A percentile compares a stretch with the other conserved stretches of the same genome.
These are phyloP conservation scores for Penicillium canariense DNA, from an alignment of 495 filamentous ascomycete genomes.

Conservation along the genomic window DNA sequence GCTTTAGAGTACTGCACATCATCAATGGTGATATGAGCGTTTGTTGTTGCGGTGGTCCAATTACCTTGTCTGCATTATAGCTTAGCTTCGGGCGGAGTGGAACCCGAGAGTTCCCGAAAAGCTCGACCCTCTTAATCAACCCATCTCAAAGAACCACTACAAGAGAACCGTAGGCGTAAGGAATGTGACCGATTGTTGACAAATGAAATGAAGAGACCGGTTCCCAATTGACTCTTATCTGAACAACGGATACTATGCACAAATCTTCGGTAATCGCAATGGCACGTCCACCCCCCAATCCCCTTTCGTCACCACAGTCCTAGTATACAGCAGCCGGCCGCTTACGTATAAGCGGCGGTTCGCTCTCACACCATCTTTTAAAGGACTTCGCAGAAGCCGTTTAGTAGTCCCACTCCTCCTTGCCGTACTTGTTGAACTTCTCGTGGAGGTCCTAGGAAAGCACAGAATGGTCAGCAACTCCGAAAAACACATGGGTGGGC, in stretches of 20 bases:
- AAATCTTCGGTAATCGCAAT: conserved; percentile 31
- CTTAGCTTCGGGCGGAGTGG: conserved; percentile 3
- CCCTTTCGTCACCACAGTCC: conserved; percentile 32
- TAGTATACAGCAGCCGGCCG: conserved; percentile 72
- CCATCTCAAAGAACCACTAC: neutral
- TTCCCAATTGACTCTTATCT: conserved; percentile 37
- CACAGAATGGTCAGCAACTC: conserved; percentile 6
- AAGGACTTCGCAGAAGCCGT: conserved; percentile 14
- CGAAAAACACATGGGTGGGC: neutral
- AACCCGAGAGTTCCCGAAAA: conserved; percentile 5
- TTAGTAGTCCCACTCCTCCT: conserved; percentile 65
- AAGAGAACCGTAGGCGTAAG: neutral
- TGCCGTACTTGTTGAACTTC: conserved; percentile 97
- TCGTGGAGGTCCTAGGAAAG: conserved; percentile 70
- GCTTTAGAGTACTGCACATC: conserved; percentile 6
- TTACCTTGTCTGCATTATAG: neutral
- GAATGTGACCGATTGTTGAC: neutral
- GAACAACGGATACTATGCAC: conserved; percentile 40
- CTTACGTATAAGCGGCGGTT: conserved; percentile 34
- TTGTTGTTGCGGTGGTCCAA: conserved; percentile 1
- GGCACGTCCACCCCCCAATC: conserved; percentile 23
- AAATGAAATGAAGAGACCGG: conserved; percentile 28
- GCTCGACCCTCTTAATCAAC: neutral
- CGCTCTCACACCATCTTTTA: conserved; percentile 18
- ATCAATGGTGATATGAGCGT: conserved; percentile 13